Percentiles rank a stretch among this genome's conserved stretches.
These are phyloP conservation scores for Magnaporthiopsis poae DNA, from an alignment of 2,329 filamentous ascomycete genomes.

Conservation along the genomic window DNA sequence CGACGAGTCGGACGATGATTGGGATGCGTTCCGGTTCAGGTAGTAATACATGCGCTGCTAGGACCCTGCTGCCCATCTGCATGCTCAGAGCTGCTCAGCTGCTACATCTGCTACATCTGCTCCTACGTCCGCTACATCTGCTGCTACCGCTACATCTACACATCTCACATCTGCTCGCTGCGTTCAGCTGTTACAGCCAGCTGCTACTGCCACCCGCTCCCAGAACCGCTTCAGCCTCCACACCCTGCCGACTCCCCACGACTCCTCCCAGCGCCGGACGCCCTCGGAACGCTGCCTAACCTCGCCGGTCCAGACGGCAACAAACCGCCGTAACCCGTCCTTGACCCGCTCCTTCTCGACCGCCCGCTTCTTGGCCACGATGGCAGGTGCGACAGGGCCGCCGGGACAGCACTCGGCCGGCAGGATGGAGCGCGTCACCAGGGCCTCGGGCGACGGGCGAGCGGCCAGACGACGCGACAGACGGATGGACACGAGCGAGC, in stretches of 20 bases:
- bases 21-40: conserved; percentile 48
- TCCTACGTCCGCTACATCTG: too few relatives aligned
- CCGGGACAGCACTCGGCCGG: conserved; percentile 53
- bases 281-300: conserved; percentile 40
- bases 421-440: conserved; percentile 55
- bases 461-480: conserved; percentile 51
- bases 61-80: too few relatives aligned
- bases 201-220: conserved; percentile 32
- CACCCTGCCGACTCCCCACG: conserved; percentile 44
- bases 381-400: conserved; percentile 40
- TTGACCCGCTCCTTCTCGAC: conserved; percentile 60
- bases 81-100: too few relatives aligned
- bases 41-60: conserved; percentile 6
- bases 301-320: conserved; percentile 46
- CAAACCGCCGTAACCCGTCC: conserved; percentile 55
- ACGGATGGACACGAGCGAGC: conserved; percentile 55
- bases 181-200: too few relatives aligned
- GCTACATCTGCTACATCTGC: too few relatives aligned
- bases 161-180: too few relatives aligned
- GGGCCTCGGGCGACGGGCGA: conserved; percentile 47
- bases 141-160: not conserved
- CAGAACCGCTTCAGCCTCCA: conserved; percentile 56
- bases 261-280: conserved; percentile 38
- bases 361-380: conserved; percentile 52
- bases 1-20: conserved; percentile 42